These are phyloP conservation scores for Cryptococcus sp. DNA, from an alignment of 1,284 basidiomycete species.

Conservation along the genomic window DNA sequence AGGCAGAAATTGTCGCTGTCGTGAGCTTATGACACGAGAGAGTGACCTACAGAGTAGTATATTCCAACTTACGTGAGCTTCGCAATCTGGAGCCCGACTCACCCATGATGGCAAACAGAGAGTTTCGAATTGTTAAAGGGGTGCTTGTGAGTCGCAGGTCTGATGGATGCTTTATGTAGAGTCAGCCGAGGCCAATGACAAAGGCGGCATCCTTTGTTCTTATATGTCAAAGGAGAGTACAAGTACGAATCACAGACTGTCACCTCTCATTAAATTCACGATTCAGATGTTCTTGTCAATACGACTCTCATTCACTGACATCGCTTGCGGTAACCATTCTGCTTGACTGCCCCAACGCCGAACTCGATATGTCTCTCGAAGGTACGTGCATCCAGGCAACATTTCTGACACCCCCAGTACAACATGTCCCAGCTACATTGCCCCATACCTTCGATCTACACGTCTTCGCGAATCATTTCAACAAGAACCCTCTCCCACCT, in stretches of 20 bases:
- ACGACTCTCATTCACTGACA: no score
- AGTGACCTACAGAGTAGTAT: conserved; percentile 25
- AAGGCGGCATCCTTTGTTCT: conserved; percentile 1
- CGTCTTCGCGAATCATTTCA: conserved; percentile 27
- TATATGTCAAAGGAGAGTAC: conserved; percentile 2
- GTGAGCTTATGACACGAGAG: not conserved
- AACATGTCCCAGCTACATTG: conserved; percentile 14
- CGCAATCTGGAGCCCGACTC: not conserved
- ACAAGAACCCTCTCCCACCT: conserved; percentile 32
- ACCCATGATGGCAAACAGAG: conserved; percentile 13
- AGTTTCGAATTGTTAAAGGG: not conserved
- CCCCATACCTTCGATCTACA: conserved; percentile 33
- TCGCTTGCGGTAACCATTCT: no score
- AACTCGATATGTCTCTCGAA: conserved; percentile 4
- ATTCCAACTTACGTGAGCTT: conserved; percentile 24
- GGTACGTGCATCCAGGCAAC: conserved; percentile 3
- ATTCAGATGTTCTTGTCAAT: not conserved
- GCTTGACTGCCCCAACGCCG: not conserved
- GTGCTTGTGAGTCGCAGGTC: no score
- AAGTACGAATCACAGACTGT: not conserved
- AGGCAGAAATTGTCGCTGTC: conserved; percentile 13
- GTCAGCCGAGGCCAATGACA: not conserved
- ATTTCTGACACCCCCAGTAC: not conserved
- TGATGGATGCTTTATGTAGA: no score
- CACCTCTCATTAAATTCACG: not conserved